A percentile compares a stretch with the other conserved stretches of the same genome.
Evolutionary conservation across 495 filamentous ascomycete species (phyloP).

Genomic region (Podospora tetraspora): DNA sequence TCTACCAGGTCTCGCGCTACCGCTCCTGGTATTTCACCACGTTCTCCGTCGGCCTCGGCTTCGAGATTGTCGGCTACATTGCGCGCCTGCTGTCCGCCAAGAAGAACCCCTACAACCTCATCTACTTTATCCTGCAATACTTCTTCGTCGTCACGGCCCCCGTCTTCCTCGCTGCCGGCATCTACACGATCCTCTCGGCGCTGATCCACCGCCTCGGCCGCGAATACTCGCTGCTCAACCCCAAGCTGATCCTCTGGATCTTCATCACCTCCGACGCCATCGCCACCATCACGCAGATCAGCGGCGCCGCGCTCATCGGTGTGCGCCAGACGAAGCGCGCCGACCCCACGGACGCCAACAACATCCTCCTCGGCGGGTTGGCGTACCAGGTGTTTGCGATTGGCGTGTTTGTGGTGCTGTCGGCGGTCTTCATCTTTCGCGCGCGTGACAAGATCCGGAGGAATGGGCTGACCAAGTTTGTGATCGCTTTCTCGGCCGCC

Average conservation of each 20-base stretch:
- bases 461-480: slow-evolving; percentile 25
- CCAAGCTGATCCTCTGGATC: slow-evolving; percentile 39
- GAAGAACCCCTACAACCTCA: slow-evolving; percentile 44
- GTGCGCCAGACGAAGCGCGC: slow-evolving; percentile 35
- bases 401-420: slow-evolving; percentile 42
- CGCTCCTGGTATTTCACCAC: slow-evolving; percentile 29
- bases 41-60: slow-evolving; percentile 28
- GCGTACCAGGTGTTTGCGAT: slow-evolving; percentile 48
- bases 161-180: slow-evolving; percentile 49
- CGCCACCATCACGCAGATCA: slow-evolving; percentile 47
- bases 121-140: slow-evolving; percentile 53
- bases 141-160: slow-evolving; percentile 56
- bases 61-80: slow-evolving; percentile 46
- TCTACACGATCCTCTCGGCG: slow-evolving; percentile 46
- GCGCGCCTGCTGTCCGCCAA: slow-evolving; percentile 36
- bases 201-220: slow-evolving; percentile 38
- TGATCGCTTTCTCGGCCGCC: slow-evolving; percentile 35
- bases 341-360: slow-evolving; percentile 43
- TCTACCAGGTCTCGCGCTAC: slow-evolving; percentile 24
- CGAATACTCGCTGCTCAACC: slow-evolving; percentile 33
- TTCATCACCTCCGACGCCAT: slow-evolving; percentile 48
- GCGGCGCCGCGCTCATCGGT: slow-evolving; percentile 47
- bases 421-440: slow-evolving; percentile 28
- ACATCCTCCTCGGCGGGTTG: slow-evolving; percentile 48
- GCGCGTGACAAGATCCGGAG: slow-evolving; percentile 11